Base-by-base conservation (phyloP, 371 early-diverging fungal species). In the Lichtheimia ramosa region DNA sequence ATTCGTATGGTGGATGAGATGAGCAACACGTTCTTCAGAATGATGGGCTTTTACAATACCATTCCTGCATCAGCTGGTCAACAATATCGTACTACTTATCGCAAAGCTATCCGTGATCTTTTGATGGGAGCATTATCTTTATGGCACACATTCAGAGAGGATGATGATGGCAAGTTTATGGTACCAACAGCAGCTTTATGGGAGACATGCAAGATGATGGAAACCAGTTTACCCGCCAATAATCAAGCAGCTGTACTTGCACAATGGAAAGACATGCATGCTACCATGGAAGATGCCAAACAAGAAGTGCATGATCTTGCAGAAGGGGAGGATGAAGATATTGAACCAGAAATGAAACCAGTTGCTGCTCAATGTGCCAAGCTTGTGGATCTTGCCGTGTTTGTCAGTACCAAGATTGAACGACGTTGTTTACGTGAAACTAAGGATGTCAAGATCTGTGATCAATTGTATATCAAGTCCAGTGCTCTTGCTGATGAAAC, bases 131-230 rank as follows among this genome's bases (percentile, higher is more conserved):
- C 66, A 3, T 62, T 69, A 23, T 68, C 65, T 41, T 51, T 79
- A 2, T 70, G 70, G 15, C 52, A 52, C 18, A 73, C 62, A 27
- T 73, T 79, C 48, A 61, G 63, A 56, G 52, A 53, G 12, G 52
- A 64, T 13, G 25, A 61, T 23, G 48, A 49, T 2, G 23, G 50
- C 0, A 25, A 64, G 1, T 77, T 68, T 27, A 77, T 79, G 79
- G 65, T 71, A 0, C 64, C 79, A 3, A 79, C 79, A 7, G 79
- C 75, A 6, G 74, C 65, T 5, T 50, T 79, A 7, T 79, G 79
- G 79, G 79, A 79, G n/a, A 46, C 66, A 3, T 75, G 79, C 48
- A 70, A 73, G 12, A 48, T 54, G 1, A 46, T 71, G 56, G 58
- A 67, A 13, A 43, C 25, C 3, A 21, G 54, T 1, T 48, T 69